Percentiles rank a stretch among this genome's conserved stretches.
Conservation (phyloP, 257 asterid genomes). For the Nicotiana knightiana region DNA sequence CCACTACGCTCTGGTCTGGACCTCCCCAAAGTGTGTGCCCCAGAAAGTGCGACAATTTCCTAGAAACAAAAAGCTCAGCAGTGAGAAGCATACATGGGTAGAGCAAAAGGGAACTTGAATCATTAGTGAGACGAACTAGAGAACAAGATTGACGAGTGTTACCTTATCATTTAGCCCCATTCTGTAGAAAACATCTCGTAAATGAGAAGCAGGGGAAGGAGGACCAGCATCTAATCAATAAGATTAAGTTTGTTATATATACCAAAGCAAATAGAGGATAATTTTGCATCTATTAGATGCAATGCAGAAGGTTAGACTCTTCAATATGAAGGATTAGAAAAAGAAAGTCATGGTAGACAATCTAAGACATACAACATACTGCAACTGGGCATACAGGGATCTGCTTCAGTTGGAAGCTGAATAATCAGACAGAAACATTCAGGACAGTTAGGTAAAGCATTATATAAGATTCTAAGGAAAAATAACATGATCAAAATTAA, state of each 20-base stretch:
- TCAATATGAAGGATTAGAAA: background rate
- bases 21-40: conserved; percentile 96
- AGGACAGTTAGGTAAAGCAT: background rate
- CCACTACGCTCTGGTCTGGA: conserved; percentile 99
- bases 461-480: background rate
- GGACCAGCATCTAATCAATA: conserved; percentile 88
- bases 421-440: background rate
- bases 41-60: conserved; percentile 99
- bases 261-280: conserved; percentile 3
- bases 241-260: conserved; percentile 8
- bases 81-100: background rate
- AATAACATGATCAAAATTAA: background rate
- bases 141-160: background rate
- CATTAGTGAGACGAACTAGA: background rate
- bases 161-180: conserved; percentile 97
- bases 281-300: conserved; percentile 1
- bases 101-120: background rate
- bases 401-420: background rate
- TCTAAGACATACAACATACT: background rate
- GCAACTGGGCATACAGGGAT: background rate
- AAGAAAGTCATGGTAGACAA: background rate
- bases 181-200: conserved; percentile 87
- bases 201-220: conserved; percentile 89
- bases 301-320: conserved; percentile 7
- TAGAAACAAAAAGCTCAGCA: conserved; percentile 26